Base-by-base conservation (phyloP, 1,139 yeast species). In the Geotrichum histeridarum region DNA sequence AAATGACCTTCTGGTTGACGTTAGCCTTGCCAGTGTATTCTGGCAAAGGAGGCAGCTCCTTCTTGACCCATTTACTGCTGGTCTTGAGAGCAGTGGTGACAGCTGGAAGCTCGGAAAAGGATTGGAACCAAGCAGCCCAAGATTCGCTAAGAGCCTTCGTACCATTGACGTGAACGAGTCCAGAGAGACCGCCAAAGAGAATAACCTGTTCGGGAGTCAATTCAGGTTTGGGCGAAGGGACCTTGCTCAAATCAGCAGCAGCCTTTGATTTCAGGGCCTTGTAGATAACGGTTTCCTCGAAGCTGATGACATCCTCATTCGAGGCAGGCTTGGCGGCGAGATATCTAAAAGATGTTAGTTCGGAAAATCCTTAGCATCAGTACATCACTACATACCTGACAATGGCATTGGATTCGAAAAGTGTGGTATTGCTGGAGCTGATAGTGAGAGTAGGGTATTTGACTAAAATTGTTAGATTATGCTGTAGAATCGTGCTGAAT, bases 381-480 rank as follows among this genome's bases (percentile, higher is more conserved):
- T 8, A 11, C 42, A 33, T 32, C 35, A 17, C 11, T 42, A 14
- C 73, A 65, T 80, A 88, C 68, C 84, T 82, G 56, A 88, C 90
- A 57, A 90, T 85, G 27, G 97, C 87, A 68, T 90, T 88, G 36
- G 94, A 79, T 69, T 89, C 96, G 58, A 79, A 73, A 61, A 90
- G 44, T 15, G 49, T 37, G 12, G 51, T 46, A 15, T 27, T 32
- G 14, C 36, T 39, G 12, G 31, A 12, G 11, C 49, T 17, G 44
- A 42, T 43, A 42, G 51, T 17, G 32, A 42, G 48, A 42, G 48
- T 32, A 8, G 37, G 50, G 12, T 33, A 52, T 42, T 53, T 50
- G 36, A 14, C 55, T 49, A 33, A 15, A 39, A 37, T 7, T 32
- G 39, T 48, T 38, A 41, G 14, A 7, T 18, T 15, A 27, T 18